These are phyloP conservation scores for Nothophoma quercina DNA, from an alignment of 2,329 filamentous ascomycete genomes.

Conservation along the genomic window DNA sequence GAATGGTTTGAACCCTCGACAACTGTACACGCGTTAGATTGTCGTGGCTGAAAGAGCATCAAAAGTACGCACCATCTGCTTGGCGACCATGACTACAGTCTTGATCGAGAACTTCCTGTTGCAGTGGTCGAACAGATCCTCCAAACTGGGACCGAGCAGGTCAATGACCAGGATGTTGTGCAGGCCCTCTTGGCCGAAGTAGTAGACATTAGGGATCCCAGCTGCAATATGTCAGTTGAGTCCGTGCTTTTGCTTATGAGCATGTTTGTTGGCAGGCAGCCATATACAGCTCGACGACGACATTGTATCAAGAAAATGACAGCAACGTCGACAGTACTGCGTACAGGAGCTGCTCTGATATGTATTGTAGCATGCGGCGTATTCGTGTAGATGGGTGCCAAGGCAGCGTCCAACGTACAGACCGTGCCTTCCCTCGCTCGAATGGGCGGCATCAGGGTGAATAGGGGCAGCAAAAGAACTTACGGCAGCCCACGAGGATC, in stretches of 20 bases:
- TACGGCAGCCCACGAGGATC: conserved; percentile 98
- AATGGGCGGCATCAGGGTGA: conserved; percentile 13
- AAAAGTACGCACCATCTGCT: conserved; percentile 86
- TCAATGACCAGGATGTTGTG: conserved; percentile 99
- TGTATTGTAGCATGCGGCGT: background rate
- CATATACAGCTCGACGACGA: background rate
- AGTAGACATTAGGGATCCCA: conserved; percentile 99
- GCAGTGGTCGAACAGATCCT: conserved; percentile 98
- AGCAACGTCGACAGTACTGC: background rate
- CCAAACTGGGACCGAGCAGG: conserved; percentile 89
- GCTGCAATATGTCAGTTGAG: conserved; percentile 61
- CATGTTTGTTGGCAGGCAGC: background rate
- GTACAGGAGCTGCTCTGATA: background rate
- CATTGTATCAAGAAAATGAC: background rate
- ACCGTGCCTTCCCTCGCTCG: conserved; percentile 18
- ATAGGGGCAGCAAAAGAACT: conserved; percentile 58
- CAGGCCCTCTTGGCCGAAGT: conserved; percentile 97
- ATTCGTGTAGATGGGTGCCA: conserved; percentile 7
- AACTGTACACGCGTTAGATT: conserved; percentile 61
- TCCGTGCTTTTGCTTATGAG: background rate
- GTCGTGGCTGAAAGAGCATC: background rate
- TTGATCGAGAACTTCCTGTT: conserved; percentile 94
- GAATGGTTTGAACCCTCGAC: conserved; percentile 90
- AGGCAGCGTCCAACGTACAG: conserved; percentile 16
- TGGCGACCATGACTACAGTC: conserved; percentile 98